Evolutionary conservation across 2,329 filamentous ascomycete genomes (phyloP).

Genomic region (Pyricularia sp.): DNA sequence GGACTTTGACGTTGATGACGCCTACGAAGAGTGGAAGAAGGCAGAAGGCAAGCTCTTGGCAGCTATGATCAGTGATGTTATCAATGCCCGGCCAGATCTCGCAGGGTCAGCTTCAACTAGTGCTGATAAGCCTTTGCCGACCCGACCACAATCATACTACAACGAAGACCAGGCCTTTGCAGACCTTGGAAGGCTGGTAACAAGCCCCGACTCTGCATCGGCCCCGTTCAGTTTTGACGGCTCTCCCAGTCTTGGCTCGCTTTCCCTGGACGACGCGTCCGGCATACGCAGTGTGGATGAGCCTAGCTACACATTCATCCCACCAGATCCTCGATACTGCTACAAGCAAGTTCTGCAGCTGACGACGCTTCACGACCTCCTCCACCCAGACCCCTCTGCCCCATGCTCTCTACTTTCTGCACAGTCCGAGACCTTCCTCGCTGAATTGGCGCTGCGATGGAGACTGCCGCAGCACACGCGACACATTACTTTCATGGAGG

Average conservation of each 20-base stretch:
- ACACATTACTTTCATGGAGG: constrained; percentile 73
- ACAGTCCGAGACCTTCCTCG: constrained; percentile 71
- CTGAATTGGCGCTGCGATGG: constrained; percentile 82
- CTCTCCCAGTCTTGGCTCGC: constrained; percentile 54
- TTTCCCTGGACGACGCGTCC: constrained; percentile 50
- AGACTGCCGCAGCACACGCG: constrained; percentile 76
- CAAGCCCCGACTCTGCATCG: constrained; percentile 29
- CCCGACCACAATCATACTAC: constrained; percentile 34
- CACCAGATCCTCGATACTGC: constrained; percentile 69
- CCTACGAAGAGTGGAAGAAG: constrained; percentile 84
- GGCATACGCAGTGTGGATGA: constrained; percentile 48
- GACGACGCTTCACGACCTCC: constrained; percentile 53
- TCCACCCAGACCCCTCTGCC: constrained; percentile 32
- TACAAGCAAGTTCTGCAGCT: constrained; percentile 77
- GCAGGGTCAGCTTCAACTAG: constrained; percentile 62
- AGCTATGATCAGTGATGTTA: constrained; percentile 85
- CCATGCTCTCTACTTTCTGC: constrained; percentile 51
- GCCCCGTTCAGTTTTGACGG: constrained; percentile 47
- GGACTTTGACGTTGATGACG: constrained; percentile 85
- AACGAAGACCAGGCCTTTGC: constrained; percentile 41
- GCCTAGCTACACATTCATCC: constrained; percentile 79
- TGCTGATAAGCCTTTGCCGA: constrained; percentile 51
- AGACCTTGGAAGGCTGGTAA: constrained; percentile 41
- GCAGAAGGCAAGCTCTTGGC: constrained; percentile 80
- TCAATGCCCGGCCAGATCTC: constrained; percentile 77